Conservation (phyloP, 116 monocot species). For the Phalaenopsis hybrid region DNA sequence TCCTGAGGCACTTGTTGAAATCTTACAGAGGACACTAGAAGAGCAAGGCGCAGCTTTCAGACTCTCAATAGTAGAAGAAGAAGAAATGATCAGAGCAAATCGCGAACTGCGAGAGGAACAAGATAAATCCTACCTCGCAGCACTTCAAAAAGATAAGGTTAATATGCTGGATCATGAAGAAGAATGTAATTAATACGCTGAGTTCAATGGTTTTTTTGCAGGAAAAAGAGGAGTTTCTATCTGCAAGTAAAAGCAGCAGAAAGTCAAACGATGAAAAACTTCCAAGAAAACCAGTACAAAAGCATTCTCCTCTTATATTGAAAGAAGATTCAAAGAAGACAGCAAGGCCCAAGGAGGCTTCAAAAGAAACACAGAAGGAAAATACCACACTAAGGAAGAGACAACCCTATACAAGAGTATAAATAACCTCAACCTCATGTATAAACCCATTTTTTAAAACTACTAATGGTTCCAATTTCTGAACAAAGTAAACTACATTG, state of each 20-base stretch:
- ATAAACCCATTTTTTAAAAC: background rate
- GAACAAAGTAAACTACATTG: background rate
- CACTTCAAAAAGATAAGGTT: slow-evolving; percentile 38
- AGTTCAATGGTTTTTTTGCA: background rate
- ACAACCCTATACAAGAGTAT: slow-evolving; percentile 12
- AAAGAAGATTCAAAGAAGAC: slow-evolving; percentile 6
- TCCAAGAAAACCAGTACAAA: slow-evolving; percentile 4
- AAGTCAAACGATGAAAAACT: background rate
- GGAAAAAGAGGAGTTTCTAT: slow-evolving; percentile 20
- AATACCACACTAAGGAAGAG: background rate
- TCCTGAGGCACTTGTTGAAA: slow-evolving; percentile 36
- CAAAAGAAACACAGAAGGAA: slow-evolving; percentile 1
- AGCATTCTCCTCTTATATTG: background rate
- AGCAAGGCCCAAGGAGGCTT: slow-evolving; percentile 10
- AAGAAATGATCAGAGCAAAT: slow-evolving; percentile 19
- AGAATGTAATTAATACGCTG: slow-evolving; percentile 1
- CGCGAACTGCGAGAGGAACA: slow-evolving; percentile 24
- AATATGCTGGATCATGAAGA: background rate
- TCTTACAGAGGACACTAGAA: slow-evolving; percentile 29
- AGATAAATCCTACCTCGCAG: slow-evolving; percentile 33
- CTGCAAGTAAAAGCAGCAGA: no score
- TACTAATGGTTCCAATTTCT: background rate
- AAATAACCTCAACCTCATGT: background rate
- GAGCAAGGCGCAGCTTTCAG: slow-evolving; percentile 36
- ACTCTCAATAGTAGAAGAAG: slow-evolving; percentile 13